phyloP scores from a whole-genome alignment of 2,329 filamentous ascomycete genomes.

The Alternaria triticimaculans region DNA sequence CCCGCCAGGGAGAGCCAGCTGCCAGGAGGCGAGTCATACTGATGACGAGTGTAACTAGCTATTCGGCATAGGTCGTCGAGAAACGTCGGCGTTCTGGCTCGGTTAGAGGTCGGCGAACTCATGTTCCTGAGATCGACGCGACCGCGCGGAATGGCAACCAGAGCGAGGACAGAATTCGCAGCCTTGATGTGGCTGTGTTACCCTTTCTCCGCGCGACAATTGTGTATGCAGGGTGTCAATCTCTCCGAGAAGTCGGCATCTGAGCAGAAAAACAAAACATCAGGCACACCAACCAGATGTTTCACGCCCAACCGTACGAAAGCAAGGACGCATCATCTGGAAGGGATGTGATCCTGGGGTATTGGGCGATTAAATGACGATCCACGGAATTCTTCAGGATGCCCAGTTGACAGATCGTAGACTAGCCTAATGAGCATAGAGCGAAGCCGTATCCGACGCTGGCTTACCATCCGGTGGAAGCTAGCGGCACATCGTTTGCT shows the following conservation, averaged over 20 bases:
- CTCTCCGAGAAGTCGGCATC: background rate
- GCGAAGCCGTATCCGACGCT: conserved; percentile 4
- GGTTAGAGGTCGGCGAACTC: conserved; percentile 9
- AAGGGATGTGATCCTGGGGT: conserved; percentile 6
- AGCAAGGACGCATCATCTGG: background rate
- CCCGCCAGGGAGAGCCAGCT: background rate
- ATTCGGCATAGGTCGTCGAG: background rate
- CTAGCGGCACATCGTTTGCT: conserved; percentile 5
- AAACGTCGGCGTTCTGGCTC: background rate
- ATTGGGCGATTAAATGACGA: conserved; percentile 8
- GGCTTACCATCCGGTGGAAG: background rate
- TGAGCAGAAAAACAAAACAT: background rate
- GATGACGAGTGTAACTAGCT: background rate
- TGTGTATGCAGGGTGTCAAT: background rate
- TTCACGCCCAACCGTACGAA: background rate
- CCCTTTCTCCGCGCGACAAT: background rate
- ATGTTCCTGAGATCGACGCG: background rate
- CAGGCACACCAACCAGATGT: background rate
- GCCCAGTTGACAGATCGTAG: conserved; percentile 1
- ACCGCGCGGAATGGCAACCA: background rate
- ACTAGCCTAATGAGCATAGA: background rate
- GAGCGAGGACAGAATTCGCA: background rate
- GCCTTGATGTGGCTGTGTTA: background rate
- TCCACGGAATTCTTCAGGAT: background rate
- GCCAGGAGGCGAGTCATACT: conserved; percentile 2